Evolutionary conservation across 2,329 filamentous ascomycete genomes (phyloP).

Genomic region (Conoideocrella luteorostrata): DNA sequence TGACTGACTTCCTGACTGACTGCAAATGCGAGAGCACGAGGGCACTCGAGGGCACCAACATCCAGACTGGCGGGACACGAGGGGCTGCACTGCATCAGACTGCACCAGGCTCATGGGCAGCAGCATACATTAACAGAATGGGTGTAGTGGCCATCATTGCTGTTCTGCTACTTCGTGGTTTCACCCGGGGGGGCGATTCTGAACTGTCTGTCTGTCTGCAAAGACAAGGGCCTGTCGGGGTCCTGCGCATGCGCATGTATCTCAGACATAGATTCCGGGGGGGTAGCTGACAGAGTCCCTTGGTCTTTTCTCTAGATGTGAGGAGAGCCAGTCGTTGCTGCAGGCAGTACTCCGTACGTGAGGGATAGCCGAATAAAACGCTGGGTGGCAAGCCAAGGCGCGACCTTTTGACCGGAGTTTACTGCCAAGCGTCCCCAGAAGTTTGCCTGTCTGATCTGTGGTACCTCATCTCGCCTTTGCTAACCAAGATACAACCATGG

Average conservation of each 20-base stretch:
- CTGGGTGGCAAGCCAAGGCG: slow-evolving; percentile 7
- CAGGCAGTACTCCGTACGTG: slow-evolving; percentile 5
- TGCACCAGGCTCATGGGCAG: no score
- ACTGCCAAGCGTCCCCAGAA: slow-evolving; percentile 22
- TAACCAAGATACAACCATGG: slow-evolving; percentile 16
- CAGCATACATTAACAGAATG: no score
- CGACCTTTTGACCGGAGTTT: slow-evolving; percentile 6
- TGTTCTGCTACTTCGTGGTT: no score
- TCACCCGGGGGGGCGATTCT: no score
- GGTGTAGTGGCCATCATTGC: no score
- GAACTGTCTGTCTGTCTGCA: no score
- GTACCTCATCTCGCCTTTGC: slow-evolving; percentile 32
- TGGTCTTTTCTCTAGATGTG: neutral
- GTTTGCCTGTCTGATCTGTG: slow-evolving; percentile 31
- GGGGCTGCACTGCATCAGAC: no score
- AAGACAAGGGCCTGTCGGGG: slow-evolving; percentile 2
- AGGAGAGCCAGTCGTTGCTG: slow-evolving; percentile 8
- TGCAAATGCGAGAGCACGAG: slow-evolving; percentile 6
- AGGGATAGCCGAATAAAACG: slow-evolving; percentile 6
- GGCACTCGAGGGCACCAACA: neutral
- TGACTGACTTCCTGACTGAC: no score
- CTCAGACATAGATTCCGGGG: neutral
- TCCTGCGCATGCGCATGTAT: slow-evolving; percentile 5
- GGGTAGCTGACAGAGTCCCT: slow-evolving; percentile 4
- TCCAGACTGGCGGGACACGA: slow-evolving; percentile 3